Base-by-base conservation (phyloP, 257 asterid genomes). In the Solanum chiquidenum region DNA sequence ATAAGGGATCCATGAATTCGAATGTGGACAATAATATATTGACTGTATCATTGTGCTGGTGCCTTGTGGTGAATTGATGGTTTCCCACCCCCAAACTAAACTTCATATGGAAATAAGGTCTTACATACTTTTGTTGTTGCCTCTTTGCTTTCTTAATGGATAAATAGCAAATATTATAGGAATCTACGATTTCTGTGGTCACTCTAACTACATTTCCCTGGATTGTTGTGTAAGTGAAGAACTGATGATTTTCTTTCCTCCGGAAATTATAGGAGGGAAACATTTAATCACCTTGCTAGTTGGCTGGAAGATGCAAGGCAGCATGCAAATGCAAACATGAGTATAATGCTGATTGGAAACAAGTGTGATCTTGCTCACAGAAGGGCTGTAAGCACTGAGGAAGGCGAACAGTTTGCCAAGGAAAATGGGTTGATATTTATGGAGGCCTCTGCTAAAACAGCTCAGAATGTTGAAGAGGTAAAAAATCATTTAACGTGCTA, bases 381-480 rank as follows among this genome's bases (percentile, higher is more conserved):
- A 90, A 92, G 98, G 88, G 98, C 96, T 5, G 98, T 95, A 64
- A 95, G 96, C 92, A 93, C 93, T 2, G 98, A 94, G 92, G 98
- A 95, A 91, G 98, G 98, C 0, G 94, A 93, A 82, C 98, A 93
- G 87, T 95, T 95, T 90, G 98, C 98, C 40, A 93, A 88, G 90
- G 95, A 93, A 87, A 87, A 96, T 89, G 98, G 98, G 33, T 90
- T 96, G 90, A 87, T 87, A 87, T 87, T 87, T 75, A 94, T 89
- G 90, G 90, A 86, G 87, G 89, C 89, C 86, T 89, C 89, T 40
- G 89, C 90, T 21, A 88, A 86, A 88, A 86, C 90, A 33, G 90
- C 90, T 77, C 90, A 88, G 79, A 88, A 88, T 49, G 90, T 88
- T 31, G 90, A 88, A 72, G 90, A 88, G 90, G 90, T 88, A 79